Evolutionary conservation across 768 basidiomycete species (phyloP).

Genomic region (Lactarius quietus): DNA sequence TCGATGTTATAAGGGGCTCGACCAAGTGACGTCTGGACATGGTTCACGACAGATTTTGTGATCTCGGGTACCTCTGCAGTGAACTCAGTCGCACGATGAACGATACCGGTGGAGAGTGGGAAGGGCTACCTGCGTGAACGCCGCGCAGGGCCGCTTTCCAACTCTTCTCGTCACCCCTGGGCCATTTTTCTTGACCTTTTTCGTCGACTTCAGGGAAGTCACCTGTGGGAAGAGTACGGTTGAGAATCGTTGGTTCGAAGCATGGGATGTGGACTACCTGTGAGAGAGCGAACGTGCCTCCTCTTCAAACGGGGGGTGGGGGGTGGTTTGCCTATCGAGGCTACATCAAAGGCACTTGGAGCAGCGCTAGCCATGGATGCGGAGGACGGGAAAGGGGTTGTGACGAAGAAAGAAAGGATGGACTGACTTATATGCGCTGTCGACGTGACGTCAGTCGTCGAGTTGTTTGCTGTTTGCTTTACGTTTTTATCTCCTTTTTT

Average conservation of each 20-base stretch:
- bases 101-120: slow-evolving; percentile 7
- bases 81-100: slow-evolving; percentile 6
- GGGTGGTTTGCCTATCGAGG: slow-evolving; percentile 18
- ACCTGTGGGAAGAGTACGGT: slow-evolving; percentile 41
- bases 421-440: slow-evolving; percentile 20
- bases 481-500: background rate
- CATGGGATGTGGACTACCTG: slow-evolving; percentile 39
- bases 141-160: slow-evolving; percentile 65
- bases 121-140: slow-evolving; percentile 50
- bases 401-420: background rate
- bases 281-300: slow-evolving; percentile 37
- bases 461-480: background rate
- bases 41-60: slow-evolving; percentile 73
- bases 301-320: slow-evolving; percentile 10
- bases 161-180: slow-evolving; percentile 67
- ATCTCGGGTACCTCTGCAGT: slow-evolving; percentile 54
- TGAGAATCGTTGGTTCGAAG: background rate
- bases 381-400: background rate
- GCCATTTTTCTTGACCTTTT: slow-evolving; percentile 81
- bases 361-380: slow-evolving; percentile 22
- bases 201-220: slow-evolving; percentile 77
- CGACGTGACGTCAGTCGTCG: slow-evolving; percentile 8
- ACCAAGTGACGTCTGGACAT: slow-evolving; percentile 86
- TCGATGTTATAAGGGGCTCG: slow-evolving; percentile 89
- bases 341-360: slow-evolving; percentile 4